Evolutionary conservation across 805 yeast genomes (phyloP).

Genomic region (Lachancea quebecensis): DNA sequence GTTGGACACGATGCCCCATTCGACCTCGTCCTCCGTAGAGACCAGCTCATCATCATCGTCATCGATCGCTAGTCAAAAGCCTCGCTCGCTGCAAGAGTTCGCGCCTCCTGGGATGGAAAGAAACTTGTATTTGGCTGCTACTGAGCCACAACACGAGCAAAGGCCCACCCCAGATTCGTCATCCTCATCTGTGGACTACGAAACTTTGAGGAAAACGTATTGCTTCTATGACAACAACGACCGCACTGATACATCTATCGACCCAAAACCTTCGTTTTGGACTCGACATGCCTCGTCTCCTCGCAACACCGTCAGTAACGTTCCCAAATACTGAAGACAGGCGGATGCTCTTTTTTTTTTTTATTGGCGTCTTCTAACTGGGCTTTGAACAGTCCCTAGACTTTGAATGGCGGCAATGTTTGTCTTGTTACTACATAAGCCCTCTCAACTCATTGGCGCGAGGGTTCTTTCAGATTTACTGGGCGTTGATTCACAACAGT

Average conservation of each 20-base stretch:
- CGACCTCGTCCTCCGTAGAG: conserved; percentile 1
- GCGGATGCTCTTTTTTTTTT: background rate
- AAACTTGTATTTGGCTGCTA: background rate
- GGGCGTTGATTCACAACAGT: no score
- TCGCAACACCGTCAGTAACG: conserved; percentile 9
- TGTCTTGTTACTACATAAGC: no score
- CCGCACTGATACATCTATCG: background rate
- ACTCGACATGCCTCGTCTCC: background rate
- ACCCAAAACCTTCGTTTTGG: background rate
- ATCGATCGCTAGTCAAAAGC: background rate
- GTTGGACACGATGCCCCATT: background rate
- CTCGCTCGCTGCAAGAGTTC: conserved; percentile 2
- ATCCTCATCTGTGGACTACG: conserved; percentile 15
- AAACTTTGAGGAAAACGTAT: conserved; percentile 22
- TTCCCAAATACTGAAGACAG: conserved; percentile 3
- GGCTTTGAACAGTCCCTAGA: no score
- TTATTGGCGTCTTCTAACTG: no score
- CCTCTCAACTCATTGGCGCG: no score
- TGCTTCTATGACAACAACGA: conserved; percentile 17
- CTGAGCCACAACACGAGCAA: background rate
- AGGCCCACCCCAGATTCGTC: conserved; percentile 1
- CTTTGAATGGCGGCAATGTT: no score
- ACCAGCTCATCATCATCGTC: conserved; percentile 1
- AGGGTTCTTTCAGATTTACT: no score
- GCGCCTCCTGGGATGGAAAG: background rate